Conservation (phyloP, 1,284 basidiomycete genomes). For the Puccinia triticina region DNA sequence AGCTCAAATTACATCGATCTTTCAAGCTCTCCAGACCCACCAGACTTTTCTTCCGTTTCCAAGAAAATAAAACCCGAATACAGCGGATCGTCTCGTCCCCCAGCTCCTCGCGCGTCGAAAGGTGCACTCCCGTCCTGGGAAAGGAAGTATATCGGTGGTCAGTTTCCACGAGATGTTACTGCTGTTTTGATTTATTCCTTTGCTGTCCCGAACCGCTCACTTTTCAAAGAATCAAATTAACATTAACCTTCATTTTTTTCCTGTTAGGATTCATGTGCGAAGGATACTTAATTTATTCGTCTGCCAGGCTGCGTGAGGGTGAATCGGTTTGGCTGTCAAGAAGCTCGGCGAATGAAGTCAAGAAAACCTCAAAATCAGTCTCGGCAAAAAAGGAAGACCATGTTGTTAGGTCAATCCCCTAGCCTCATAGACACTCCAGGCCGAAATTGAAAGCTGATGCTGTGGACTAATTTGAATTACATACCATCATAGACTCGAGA, state of each 20-base stretch:
- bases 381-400: constrained; percentile 37
- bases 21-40: constrained; percentile 8
- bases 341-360: background rate
- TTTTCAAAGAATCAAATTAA: background rate
- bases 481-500: constrained; percentile 28
- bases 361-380: background rate
- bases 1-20: constrained; percentile 13
- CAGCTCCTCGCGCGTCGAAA: background rate
- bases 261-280: constrained; percentile 35
- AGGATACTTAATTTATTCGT: constrained; percentile 44
- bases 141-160: constrained; percentile 27
- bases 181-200: background rate
- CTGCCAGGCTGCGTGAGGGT: constrained; percentile 22
- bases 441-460: background rate
- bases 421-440: background rate
- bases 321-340: constrained; percentile 37
- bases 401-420: constrained; percentile 36
- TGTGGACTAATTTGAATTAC: background rate
- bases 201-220: background rate
- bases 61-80: constrained; percentile 15
- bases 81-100: background rate
- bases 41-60: background rate
- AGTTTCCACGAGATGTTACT: background rate
- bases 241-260: background rate
- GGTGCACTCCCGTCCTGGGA: constrained; percentile 1